Percentiles rank a stretch among this genome's conserved stretches.
Evolutionary conservation across 768 basidiomycete genomes (phyloP).

Genomic region (Calocybe indica): DNA sequence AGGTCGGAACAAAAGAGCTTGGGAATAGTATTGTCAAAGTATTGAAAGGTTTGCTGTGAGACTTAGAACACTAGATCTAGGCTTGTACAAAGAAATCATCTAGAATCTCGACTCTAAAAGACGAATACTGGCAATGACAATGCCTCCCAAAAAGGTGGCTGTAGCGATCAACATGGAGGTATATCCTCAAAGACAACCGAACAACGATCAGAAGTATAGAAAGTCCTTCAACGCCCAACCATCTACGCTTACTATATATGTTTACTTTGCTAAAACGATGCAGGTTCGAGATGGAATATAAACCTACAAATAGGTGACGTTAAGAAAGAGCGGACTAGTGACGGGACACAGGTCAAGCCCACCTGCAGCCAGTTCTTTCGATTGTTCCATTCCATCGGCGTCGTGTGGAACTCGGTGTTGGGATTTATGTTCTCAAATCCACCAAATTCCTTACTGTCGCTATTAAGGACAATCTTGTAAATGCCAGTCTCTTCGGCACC

Average conservation of each 20-base stretch:
- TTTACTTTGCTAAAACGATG: constrained; percentile 52
- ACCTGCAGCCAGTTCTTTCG: constrained; percentile 89
- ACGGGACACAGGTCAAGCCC: constrained; percentile 11
- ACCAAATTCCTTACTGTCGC: constrained; percentile 84
- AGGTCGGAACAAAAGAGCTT: constrained; percentile 65
- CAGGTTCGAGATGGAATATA: constrained; percentile 67
- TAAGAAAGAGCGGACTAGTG: constrained; percentile 2
- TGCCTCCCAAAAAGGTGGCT: background rate
- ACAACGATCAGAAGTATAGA: too few species aligned
- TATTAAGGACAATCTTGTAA: constrained; percentile 75
- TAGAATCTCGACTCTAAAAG: too few species aligned
- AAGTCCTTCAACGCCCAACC: too few species aligned
- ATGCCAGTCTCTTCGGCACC: constrained; percentile 84
- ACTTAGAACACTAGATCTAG: background rate
- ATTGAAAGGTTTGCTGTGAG: constrained; percentile 51
- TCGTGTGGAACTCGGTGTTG: constrained; percentile 68
- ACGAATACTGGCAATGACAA: background rate
- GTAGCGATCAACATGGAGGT: background rate
- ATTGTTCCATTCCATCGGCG: constrained; percentile 86
- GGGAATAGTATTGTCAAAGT: constrained; percentile 81
- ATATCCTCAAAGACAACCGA: too few species aligned
- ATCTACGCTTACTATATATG: background rate
- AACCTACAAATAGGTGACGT: constrained; percentile 35
- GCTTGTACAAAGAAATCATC: background rate
- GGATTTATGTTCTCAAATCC: constrained; percentile 79